Percentiles rank a stretch among this genome's conserved stretches.
Evolutionary conservation across 441 rosid genomes (phyloP).

Genomic region (Macaranga tanarius): DNA sequence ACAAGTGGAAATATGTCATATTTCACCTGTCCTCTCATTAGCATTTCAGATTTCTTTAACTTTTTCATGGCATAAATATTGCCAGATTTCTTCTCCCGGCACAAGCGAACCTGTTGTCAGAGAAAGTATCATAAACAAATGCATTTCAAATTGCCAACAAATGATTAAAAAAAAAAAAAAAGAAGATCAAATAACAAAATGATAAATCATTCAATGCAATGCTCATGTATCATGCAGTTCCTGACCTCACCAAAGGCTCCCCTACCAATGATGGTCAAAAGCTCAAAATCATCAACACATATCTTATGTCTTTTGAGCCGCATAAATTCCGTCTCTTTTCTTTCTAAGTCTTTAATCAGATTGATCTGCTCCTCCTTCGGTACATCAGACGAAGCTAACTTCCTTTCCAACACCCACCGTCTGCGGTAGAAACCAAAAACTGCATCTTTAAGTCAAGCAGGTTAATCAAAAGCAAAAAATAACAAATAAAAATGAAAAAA

Average conservation of each 20-base stretch:
- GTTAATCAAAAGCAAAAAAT: conserved; percentile 1
- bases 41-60: conserved; percentile 97
- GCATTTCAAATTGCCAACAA: conserved; percentile 16
- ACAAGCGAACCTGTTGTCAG: conserved; percentile 67
- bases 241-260: conserved; percentile 98
- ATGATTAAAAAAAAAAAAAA: conserved; percentile 16
- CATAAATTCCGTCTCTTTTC: conserved; percentile 94
- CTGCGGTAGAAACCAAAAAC: conserved; percentile 44
- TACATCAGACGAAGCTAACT: conserved; percentile 81
- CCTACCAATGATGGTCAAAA: conserved; percentile 86
- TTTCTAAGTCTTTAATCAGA: conserved; percentile 86
- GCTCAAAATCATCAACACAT: conserved; percentile 93
- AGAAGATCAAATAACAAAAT: background rate
- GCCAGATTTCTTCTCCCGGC: conserved; percentile 94
- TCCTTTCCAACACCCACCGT: conserved; percentile 88
- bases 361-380: conserved; percentile 83
- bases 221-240: conserved; percentile 19
- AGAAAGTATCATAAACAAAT: conserved; percentile 24
- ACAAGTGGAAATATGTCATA: conserved; percentile 17
- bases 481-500: too few species aligned
- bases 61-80: conserved; percentile 97
- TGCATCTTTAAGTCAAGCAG: background rate
- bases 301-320: conserved; percentile 92
- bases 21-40: conserved; percentile 90
- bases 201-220: conserved; percentile 14